These are phyloP conservation scores for Backusella morwellensis DNA, from an alignment of 192 early-diverging fungal genomes.

Conservation along the genomic window DNA sequence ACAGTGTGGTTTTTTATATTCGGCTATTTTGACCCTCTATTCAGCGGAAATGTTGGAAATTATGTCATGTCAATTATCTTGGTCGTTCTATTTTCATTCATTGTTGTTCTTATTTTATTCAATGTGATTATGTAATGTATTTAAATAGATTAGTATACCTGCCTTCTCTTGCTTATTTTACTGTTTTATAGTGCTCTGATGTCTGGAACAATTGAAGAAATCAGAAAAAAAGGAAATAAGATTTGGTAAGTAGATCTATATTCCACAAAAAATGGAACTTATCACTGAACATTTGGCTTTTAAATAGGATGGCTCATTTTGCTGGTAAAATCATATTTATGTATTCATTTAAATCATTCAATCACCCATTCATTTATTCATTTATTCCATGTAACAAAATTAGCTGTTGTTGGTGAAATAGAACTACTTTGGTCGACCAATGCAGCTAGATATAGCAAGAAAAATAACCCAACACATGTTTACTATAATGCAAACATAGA, in stretches of 20 bases:
- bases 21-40: neutral
- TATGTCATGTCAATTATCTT: neutral
- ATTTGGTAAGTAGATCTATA: neutral
- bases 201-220: neutral
- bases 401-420: neutral
- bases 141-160: neutral
- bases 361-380: neutral
- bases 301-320: neutral
- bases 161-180: neutral
- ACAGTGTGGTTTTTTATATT: neutral
- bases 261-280: neutral
- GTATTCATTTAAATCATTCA: too few species aligned
- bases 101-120: neutral
- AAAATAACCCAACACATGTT: neutral
- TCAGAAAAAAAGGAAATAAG: neutral
- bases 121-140: slow-evolving; percentile 19
- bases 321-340: neutral
- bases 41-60: neutral
- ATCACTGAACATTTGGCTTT: neutral
- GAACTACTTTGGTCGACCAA: neutral
- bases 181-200: neutral
- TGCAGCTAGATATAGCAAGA: neutral
- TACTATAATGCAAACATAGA: neutral
- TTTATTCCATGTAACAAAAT: neutral
- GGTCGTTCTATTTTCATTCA: neutral